Conservation (phyloP, 768 basidiomycete genomes). For the Hirschioporus abietinus region DNA sequence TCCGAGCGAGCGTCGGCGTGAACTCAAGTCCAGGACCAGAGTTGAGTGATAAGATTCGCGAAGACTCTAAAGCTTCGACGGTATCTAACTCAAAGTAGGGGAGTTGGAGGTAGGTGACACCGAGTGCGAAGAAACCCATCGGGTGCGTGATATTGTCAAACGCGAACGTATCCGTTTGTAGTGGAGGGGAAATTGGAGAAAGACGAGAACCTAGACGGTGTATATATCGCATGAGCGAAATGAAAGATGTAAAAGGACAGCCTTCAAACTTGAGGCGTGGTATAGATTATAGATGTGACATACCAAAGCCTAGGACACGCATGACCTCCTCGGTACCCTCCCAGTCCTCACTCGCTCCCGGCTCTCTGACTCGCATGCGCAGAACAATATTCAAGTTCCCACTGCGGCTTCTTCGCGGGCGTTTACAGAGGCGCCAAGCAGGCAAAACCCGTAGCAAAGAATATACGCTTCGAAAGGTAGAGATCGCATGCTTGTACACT, state of each 20-base stretch:
- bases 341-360: constrained; percentile 14
- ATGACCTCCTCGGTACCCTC: not conserved
- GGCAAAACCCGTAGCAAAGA: constrained; percentile 70
- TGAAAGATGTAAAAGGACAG: constrained; percentile 5
- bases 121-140: constrained; percentile 55
- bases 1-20: constrained; percentile 65
- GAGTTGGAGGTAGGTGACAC: constrained; percentile 56
- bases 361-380: constrained; percentile 33
- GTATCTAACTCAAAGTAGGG: constrained; percentile 74
- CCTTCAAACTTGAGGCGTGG: constrained; percentile 11
- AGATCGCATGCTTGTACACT: constrained; percentile 82
- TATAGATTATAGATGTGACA: constrained; percentile 16
- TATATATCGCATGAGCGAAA: constrained; percentile 6
- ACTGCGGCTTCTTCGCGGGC: constrained; percentile 43
- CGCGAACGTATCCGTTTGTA: constrained; percentile 47
- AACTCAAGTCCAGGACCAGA: constrained; percentile 49
- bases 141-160: constrained; percentile 70
- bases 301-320: constrained; percentile 34
- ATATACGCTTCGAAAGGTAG: constrained; percentile 73
- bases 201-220: constrained; percentile 31
- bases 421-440: constrained; percentile 67
- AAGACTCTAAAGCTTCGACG: constrained; percentile 70
- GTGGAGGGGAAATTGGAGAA: constrained; percentile 33
- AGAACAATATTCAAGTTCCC: constrained; percentile 43
- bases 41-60: constrained; percentile 64